Evolutionary conservation across 2,329 filamentous ascomycete species (phyloP).

Genomic region (Aspergillus pseudonomiae): DNA sequence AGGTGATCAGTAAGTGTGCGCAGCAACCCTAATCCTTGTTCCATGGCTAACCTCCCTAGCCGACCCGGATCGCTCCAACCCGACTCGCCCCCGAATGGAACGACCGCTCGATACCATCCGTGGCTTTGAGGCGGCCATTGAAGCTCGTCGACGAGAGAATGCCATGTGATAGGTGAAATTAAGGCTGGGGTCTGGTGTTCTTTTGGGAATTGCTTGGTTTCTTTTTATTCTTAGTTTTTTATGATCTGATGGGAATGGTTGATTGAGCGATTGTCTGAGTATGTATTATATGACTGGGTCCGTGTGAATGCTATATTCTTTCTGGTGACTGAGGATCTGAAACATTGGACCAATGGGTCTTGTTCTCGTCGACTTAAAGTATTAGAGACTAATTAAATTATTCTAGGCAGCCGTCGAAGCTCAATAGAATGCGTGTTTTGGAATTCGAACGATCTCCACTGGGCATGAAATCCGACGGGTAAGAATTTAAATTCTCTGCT

Average conservation of each 20-base stretch:
- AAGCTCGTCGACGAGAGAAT: conserved; percentile 60
- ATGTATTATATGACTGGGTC: conserved; percentile 5
- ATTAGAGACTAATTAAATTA: not conserved
- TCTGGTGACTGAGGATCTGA: not conserved
- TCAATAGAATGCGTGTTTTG: not conserved
- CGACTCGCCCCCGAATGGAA: conserved; percentile 83
- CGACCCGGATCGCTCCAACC: conserved; percentile 88
- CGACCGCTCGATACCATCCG: conserved; percentile 89
- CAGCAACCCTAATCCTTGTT: not conserved
- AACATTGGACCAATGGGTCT: not conserved
- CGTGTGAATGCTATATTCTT: not conserved
- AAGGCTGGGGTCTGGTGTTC: conserved; percentile 2
- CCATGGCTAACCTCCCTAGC: conserved; percentile 52
- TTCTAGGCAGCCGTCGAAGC: not conserved
- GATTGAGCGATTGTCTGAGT: conserved; percentile 1
- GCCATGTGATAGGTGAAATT: conserved; percentile 15
- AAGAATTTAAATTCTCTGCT: conserved; percentile 8
- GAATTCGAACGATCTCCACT: not conserved
- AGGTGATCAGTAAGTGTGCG: conserved; percentile 67
- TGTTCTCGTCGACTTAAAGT: not conserved
- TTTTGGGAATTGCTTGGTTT: not conserved
- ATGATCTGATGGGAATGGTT: conserved; percentile 15
- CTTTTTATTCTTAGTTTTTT: not conserved
- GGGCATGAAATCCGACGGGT: not conserved
- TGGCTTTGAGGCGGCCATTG: conserved; percentile 85